Base-by-base conservation (phyloP, 257 asterid genomes). In the Fraxinus excelsior region DNA sequence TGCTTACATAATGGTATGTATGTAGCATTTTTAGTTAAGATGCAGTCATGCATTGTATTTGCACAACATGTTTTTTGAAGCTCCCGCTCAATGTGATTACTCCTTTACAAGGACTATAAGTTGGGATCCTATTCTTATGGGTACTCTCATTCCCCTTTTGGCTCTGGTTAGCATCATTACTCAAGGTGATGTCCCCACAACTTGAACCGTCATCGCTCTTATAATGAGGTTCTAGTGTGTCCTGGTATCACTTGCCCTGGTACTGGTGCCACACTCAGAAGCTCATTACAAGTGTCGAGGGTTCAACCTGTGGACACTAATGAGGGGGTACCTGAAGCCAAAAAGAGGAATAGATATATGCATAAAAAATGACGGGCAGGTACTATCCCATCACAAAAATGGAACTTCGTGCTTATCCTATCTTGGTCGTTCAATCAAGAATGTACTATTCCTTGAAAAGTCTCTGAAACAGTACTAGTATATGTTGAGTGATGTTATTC, bases 1-100 rank as follows among this genome's bases (percentile, higher is more conserved):
- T 67, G 99, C 97, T 67, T 96, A 96, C 83, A 93, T 96, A 16
- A 90, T 94, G 99, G 99, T 96, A 81, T 84, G 95, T 86, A 44
- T 12, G 5, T 35, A 32, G 35, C 68, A 62, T 5, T 19, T 74
- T 31, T 29, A 35, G 18, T 42, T n/a, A n/a, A 67, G 25, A 16
- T 18, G 46, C 25, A 34, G 34, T 49, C 25, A 12, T 2, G 53
- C 70, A 65, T 42, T 65, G 31, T 25, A 75, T 75, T 67, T 19
- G 79, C 79, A 40, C 46, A 11, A 11, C 12, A 6, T 7, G 13
- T 31, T 18, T 42, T 29, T 9, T 29, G 21, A 29, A 75, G 64
- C n/a, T 65, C 51, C 23, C 6, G 14, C 32, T 42, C 76, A 26
- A 23, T 66, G 56, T 38, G 11, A 38, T 37, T 37, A 8, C 12